Percentiles rank a stretch among this genome's conserved stretches.
Evolutionary conservation across 1,284 basidiomycete species (phyloP).

Genomic region (Phaffia rhodozyma): DNA sequence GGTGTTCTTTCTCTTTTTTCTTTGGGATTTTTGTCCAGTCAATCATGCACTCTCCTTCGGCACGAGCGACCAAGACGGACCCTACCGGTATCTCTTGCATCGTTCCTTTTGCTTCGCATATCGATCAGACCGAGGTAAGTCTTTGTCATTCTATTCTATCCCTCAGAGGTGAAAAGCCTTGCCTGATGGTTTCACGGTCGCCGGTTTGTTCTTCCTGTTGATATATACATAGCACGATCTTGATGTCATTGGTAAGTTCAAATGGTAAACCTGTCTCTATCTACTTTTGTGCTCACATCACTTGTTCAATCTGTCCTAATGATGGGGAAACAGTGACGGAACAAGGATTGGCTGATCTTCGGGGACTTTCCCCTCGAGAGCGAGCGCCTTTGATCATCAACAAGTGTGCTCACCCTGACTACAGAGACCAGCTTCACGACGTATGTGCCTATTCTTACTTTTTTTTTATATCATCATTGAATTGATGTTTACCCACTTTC

Average conservation of each 20-base stretch:
- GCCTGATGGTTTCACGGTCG: too few relatives aligned
- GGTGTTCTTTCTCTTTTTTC: too few relatives aligned
- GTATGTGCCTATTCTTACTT: slow-evolving; percentile 15
- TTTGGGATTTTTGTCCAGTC: slow-evolving; percentile 21
- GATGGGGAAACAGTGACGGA: slow-evolving; percentile 24
- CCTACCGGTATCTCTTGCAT: slow-evolving; percentile 45
- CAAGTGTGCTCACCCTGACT: slow-evolving; percentile 45
- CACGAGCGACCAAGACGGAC: slow-evolving; percentile 41
- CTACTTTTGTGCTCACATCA: not conserved
- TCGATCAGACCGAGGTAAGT: slow-evolving; percentile 35
- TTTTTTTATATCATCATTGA: not conserved
- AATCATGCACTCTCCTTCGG: slow-evolving; percentile 46
- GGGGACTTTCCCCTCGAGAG: slow-evolving; percentile 42
- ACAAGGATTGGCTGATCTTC: slow-evolving; percentile 44
- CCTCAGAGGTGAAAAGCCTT: not conserved
- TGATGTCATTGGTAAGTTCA: slow-evolving; percentile 18
- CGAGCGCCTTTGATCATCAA: slow-evolving; percentile 43
- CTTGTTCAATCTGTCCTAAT: too few relatives aligned
- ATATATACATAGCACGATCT: slow-evolving; percentile 17
- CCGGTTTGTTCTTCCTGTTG: not conserved
- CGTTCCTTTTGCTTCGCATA: slow-evolving; percentile 43
- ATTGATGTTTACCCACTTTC: not conserved
- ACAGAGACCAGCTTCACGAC: slow-evolving; percentile 39
- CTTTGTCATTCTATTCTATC: not conserved
- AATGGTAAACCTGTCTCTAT: not conserved